phyloP scores from a whole-genome alignment of 2,329 filamentous ascomycete genomes.

The Alternaria consortialis region DNA sequence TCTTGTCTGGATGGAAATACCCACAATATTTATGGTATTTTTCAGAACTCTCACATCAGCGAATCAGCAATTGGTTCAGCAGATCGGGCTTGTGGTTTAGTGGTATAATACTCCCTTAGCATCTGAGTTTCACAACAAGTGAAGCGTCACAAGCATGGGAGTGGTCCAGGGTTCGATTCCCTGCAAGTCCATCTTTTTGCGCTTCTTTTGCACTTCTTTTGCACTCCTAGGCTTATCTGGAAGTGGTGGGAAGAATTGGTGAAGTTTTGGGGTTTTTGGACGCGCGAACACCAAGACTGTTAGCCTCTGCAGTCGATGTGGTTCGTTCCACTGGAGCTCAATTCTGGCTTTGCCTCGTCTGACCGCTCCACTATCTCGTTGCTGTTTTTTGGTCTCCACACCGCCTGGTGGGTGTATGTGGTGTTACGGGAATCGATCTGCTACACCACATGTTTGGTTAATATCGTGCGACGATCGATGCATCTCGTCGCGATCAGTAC shows the following conservation, averaged over 20 bases:
- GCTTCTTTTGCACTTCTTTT: not conserved
- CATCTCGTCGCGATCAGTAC: no score
- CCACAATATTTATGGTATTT: not conserved
- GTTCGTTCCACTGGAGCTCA: no score
- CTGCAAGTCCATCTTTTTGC: slow-evolving; percentile 18
- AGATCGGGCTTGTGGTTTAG: slow-evolving; percentile 31
- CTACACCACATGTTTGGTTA: no score
- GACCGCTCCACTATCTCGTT: no score
- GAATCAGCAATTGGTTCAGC: not conserved
- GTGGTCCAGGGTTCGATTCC: slow-evolving; percentile 23
- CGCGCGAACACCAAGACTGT: not conserved
- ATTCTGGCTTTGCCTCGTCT: no score
- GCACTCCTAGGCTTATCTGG: not conserved
- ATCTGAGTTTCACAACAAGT: no score
- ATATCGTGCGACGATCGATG: no score
- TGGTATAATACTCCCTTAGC: slow-evolving; percentile 35
- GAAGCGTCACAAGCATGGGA: slow-evolving; percentile 9
- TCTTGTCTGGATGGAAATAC: no score
- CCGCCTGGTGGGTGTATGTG: no score
- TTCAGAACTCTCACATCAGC: not conserved
- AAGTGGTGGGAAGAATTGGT: not conserved
- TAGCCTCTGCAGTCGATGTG: no score
- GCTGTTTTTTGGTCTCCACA: no score
- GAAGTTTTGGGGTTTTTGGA: not conserved
- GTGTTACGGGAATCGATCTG: no score